Percentiles rank a stretch among this genome's conserved stretches.
These are phyloP conservation scores for Plasmodium sp. DNA, from an alignment of 169 alveolate genomes.

Conservation along the genomic window DNA sequence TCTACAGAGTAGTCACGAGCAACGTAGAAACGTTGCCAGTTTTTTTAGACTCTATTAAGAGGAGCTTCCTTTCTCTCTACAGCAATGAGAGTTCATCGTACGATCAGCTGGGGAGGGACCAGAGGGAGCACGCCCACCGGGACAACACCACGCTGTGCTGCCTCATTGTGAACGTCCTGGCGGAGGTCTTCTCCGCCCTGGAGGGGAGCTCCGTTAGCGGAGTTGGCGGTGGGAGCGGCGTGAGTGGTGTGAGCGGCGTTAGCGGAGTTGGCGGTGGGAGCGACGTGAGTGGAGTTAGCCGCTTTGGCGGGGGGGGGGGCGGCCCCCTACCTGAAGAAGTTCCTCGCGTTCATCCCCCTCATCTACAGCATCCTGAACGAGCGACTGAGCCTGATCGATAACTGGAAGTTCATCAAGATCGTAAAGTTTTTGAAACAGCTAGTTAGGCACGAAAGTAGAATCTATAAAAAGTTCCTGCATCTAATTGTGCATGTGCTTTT, in stretches of 20 bases:
- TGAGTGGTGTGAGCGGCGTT: too few relatives aligned
- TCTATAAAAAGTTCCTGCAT: slow-evolving; percentile 27
- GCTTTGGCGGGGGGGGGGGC: background rate
- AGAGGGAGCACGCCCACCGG: background rate
- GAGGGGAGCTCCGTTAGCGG: background rate
- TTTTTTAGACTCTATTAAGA: slow-evolving; percentile 22
- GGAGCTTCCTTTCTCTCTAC: slow-evolving; percentile 7
- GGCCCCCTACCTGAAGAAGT: slow-evolving; percentile 15
- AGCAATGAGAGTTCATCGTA: slow-evolving; percentile 21
- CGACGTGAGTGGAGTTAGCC: too few relatives aligned
- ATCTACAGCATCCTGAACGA: slow-evolving; percentile 38
- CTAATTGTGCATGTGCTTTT: slow-evolving; percentile 44
- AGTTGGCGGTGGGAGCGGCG: too few relatives aligned
- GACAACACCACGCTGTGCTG: slow-evolving; percentile 42
- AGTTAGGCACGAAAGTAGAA: slow-evolving; percentile 38
- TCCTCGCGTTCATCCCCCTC: slow-evolving; percentile 23
- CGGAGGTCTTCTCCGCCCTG: slow-evolving; percentile 26
- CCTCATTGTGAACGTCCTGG: slow-evolving; percentile 28
- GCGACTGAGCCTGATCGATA: slow-evolving; percentile 23
- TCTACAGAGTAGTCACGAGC: slow-evolving; percentile 20
- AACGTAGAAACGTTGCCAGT: slow-evolving; percentile 20
- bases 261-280: background rate
- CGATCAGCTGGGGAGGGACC: background rate
- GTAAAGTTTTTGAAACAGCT: slow-evolving; percentile 30
- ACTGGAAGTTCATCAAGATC: slow-evolving; percentile 45